Percentiles rank a stretch among this genome's conserved stretches.
Evolutionary conservation across 75 land plant species (phyloP).

Genomic region (Cunninghamia lanceolata): DNA sequence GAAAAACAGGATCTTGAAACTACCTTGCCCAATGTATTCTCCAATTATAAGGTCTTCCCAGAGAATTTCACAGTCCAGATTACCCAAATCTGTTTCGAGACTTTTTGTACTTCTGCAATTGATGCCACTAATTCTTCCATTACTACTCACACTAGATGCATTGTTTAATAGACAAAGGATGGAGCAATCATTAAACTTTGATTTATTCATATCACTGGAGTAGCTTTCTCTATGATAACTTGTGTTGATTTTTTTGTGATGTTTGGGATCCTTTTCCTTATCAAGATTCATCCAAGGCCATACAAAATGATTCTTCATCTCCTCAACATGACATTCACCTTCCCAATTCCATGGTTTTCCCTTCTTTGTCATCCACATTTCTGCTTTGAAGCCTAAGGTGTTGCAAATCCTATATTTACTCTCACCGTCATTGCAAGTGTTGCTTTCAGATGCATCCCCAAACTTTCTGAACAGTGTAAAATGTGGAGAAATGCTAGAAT

Average conservation of each 20-base stretch:
- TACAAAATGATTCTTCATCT: background rate
- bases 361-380: conserved; percentile 22
- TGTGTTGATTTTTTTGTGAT: background rate
- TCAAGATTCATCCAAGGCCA: background rate
- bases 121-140: conserved; percentile 5
- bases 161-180: background rate
- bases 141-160: background rate
- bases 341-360: conserved; percentile 13
- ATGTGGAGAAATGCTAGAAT: background rate
- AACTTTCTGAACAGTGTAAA: background rate
- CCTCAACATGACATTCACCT: background rate
- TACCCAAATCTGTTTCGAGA: background rate
- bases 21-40: conserved; percentile 46
- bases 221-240: conserved; percentile 28
- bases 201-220: conserved; percentile 10
- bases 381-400: conserved; percentile 21
- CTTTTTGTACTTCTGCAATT: background rate
- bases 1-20: background rate
- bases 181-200: conserved; percentile 2
- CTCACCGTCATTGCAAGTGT: conserved; percentile 5
- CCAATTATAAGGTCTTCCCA: conserved; percentile 45
- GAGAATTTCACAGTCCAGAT: conserved; percentile 30
- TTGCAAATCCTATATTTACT: conserved; percentile 8
- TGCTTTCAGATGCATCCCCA: background rate
- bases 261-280: background rate